Evolutionary conservation across 1,284 basidiomycete genomes (phyloP), one percentile per base, ranked within the genome.

Genomic region (Ganoderma sinense): DNA sequence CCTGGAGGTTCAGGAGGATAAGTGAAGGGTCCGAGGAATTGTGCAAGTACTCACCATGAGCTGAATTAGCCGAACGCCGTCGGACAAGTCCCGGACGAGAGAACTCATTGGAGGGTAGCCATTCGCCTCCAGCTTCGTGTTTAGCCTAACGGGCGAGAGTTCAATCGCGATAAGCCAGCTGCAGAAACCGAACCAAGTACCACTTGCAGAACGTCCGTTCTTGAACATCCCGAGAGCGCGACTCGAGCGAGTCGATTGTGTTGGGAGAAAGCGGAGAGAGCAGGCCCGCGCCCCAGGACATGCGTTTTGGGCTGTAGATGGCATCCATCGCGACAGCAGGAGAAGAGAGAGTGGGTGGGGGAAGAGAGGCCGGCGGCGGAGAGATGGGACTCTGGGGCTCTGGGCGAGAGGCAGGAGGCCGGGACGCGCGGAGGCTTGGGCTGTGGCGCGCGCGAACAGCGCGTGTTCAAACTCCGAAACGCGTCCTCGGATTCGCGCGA

Each of bases 61-160:
- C 78, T 96, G 96, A 72, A 99, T 97, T 56, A 99, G 86, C 74
- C 94, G 92, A 41, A 98, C 97, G 59, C 97, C 97, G 83, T 98
- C 96, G 5, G 94, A 96, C 63, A 99, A 90, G 84, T 99, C 97
- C 66, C 90, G 87, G 31, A 95, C 93, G 3, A 99, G 88, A 56
- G 96, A 96, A 16, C 86, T 87, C 95, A 99, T 98, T n/a, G 95
- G 90, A 26, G 94, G 91, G 75, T 97, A 90, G 71, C 92, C 92
- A 76, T 93, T 87, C 4, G 89, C 85, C 78, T 98, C 96, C 43
- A 99, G 88, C 80, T 97, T 97, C 8, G 96, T 96, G 79, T 99
- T 99, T 70, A 99, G 87, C 97, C 97, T 91, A 45, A 26, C 16
- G 48, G n/a, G 64, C 2, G 8, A 51, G 2, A 1, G 0, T 48